Base-by-base conservation (phyloP, 306 rosid genomes). In the Medicago ruthenica region DNA sequence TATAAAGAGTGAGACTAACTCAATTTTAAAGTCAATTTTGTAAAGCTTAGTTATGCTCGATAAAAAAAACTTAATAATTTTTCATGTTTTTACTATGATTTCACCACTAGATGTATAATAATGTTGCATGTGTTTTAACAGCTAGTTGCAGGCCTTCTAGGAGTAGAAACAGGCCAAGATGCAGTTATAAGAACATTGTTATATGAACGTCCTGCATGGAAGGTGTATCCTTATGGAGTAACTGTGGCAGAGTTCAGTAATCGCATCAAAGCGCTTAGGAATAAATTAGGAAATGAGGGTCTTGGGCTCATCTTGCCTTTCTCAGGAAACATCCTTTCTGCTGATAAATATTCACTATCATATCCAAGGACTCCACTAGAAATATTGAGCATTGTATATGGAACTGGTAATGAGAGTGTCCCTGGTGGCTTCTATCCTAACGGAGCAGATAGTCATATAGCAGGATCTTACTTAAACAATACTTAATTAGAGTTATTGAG, bases 371-470 rank as follows among this genome's bases (percentile, higher is more conserved):
- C 90, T 1, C 96, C 96, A 0, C 6, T 78, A 61, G 93, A 95
- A 82, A 88, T 92, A 51, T 65, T 95, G 42, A 90, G 92, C 71
- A 95, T 95, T 16, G 69, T 90, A 0, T 92, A 95, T 87, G 89
- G 86, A 2, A 2, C 20, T 0, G 96, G 93, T 4, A 48, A 89
- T 81, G 96, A 95, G 59, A 27, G 0, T 67, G 45, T 40, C 17
- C 92, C 97, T 0, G 97, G 99, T 14, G 97, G 97, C 17, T 85
- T 95, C 83, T 92, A 44, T 60, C 98, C 97, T 0, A 22, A 73
- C 6, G 97, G 98, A 16, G 97, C 81, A 57, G 1, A 64, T 44
- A 97, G 98, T 16, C 80, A 14, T 10, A 90, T 95, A 12, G 97
- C 98, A 14, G 79, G 2, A 74, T 77, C 86, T 47, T 42, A 79